Evolutionary conservation across 2,329 filamentous ascomycete species (phyloP).

Genomic region (Monosporascus cannonballus): DNA sequence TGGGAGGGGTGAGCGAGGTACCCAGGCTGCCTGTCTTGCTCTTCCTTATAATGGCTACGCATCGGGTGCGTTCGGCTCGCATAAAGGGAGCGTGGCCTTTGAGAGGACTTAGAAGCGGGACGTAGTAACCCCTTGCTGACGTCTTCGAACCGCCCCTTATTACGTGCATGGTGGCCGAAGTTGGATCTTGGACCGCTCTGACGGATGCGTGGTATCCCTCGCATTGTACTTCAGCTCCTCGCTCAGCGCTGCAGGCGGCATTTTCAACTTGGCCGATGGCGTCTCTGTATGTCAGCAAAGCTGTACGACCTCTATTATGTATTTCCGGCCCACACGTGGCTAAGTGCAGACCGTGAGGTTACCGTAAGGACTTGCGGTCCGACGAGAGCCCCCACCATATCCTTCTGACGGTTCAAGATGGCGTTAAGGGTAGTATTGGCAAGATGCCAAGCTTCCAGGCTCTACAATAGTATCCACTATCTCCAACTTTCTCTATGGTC

Average conservation of each 20-base stretch:
- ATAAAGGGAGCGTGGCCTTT: neutral
- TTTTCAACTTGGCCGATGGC: conserved; percentile 5
- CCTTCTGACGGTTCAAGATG: conserved; percentile 13
- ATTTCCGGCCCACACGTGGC: conserved; percentile 10
- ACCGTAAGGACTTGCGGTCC: conserved; percentile 31
- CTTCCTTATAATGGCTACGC: neutral
- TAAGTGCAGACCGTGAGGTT: conserved; percentile 17
- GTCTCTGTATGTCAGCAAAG: conserved; percentile 10
- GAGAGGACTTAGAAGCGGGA: no score
- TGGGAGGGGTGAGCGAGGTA: neutral
- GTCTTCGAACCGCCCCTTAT: no score
- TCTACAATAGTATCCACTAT: conserved; percentile 19
- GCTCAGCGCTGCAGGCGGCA: neutral
- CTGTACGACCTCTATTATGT: conserved; percentile 2
- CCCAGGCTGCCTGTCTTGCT: neutral
- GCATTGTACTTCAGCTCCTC: neutral
- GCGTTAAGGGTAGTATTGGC: conserved; percentile 23
- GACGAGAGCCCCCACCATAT: conserved; percentile 21
- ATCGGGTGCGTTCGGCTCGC: neutral
- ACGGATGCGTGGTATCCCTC: no score
- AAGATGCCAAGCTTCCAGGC: conserved; percentile 21
- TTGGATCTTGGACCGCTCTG: no score
- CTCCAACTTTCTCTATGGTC: conserved; percentile 21
- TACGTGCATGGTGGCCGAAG: no score
- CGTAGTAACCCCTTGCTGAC: no score